Percentiles rank a stretch among this genome's conserved stretches.
These are phyloP conservation scores for Blumeriella jaapii DNA, from an alignment of 2,329 filamentous ascomycete species.

Conservation along the genomic window DNA sequence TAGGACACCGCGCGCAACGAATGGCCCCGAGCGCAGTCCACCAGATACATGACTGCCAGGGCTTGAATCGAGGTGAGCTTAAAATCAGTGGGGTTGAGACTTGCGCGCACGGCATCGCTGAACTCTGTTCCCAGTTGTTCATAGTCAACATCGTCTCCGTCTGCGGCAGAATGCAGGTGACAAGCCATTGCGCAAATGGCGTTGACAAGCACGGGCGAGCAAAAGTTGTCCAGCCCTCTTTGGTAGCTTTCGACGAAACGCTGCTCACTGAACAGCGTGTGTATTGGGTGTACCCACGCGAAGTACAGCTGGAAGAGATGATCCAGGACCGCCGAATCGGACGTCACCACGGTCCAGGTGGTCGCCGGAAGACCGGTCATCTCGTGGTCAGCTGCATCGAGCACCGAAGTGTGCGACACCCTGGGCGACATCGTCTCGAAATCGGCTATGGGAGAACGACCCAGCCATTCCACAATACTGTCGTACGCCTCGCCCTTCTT, in stretches of 20 bases:
- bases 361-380: conserved; percentile 11
- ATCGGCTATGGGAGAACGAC: conserved; percentile 16
- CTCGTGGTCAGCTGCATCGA: conserved; percentile 22
- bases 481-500: conserved; percentile 23
- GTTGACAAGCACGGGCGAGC: conserved; percentile 25
- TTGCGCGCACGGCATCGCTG: conserved; percentile 16
- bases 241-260: conserved; percentile 23
- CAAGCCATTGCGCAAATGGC: conserved; percentile 28
- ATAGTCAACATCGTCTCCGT: conserved; percentile 19
- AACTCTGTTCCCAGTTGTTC: conserved; percentile 21
- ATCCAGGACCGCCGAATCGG: conserved; percentile 18
- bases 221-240: conserved; percentile 16
- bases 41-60: conserved; percentile 26
- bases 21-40: conserved; percentile 21
- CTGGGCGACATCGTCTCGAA: conserved; percentile 17
- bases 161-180: conserved; percentile 19
- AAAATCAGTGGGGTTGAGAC: conserved; percentile 18
- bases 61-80: conserved; percentile 24
- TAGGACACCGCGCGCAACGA: conserved; percentile 23
- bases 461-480: conserved; percentile 24
- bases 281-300: conserved; percentile 28
- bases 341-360: conserved; percentile 24
- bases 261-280: conserved; percentile 26
- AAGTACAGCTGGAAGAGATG: conserved; percentile 28
- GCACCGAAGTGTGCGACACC: conserved; percentile 18